Evolutionary conservation across 1,139 yeast species (phyloP).

Genomic region (Lizanozyma gosingica): DNA sequence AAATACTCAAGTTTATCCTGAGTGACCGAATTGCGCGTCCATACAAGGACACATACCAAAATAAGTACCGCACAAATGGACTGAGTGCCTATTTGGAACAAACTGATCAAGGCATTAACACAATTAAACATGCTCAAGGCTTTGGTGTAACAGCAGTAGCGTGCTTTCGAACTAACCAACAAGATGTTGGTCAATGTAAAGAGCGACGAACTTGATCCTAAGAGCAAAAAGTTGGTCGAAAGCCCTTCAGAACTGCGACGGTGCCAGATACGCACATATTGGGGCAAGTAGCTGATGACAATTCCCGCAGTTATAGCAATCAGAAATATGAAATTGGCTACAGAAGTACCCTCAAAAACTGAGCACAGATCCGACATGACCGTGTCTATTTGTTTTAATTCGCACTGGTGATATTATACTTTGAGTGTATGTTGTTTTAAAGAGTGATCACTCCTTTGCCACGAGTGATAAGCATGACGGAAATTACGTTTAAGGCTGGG

Average conservation of each 20-base stretch:
- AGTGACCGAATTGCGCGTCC: constrained; percentile 36
- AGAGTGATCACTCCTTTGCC: too few species aligned
- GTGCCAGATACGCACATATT: constrained; percentile 50
- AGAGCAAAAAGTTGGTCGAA: constrained; percentile 61
- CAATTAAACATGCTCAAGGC: constrained; percentile 49
- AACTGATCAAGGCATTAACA: constrained; percentile 57
- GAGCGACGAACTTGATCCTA: constrained; percentile 67
- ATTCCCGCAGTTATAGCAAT: constrained; percentile 56
- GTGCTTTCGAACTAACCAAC: constrained; percentile 47
- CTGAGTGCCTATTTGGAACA: constrained; percentile 64
- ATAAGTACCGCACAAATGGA: constrained; percentile 57
- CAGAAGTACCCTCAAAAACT: constrained; percentile 38
- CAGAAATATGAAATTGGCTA: constrained; percentile 40
- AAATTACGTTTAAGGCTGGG: too few species aligned
- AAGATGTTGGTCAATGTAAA: constrained; percentile 64
- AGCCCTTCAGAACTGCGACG: constrained; percentile 72
- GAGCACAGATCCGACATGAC: constrained; percentile 17
- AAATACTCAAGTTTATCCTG: constrained; percentile 40
- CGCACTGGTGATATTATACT: too few species aligned
- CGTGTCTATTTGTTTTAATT: too few species aligned
- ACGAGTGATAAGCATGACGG: too few species aligned
- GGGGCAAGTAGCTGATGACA: constrained; percentile 69
- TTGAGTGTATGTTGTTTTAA: too few species aligned
- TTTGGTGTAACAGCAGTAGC: constrained; percentile 41
- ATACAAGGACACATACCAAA: constrained; percentile 42